Evolutionary conservation across 2,329 filamentous ascomycete species (phyloP).

Genomic region (Salinomyces thailandicus): DNA sequence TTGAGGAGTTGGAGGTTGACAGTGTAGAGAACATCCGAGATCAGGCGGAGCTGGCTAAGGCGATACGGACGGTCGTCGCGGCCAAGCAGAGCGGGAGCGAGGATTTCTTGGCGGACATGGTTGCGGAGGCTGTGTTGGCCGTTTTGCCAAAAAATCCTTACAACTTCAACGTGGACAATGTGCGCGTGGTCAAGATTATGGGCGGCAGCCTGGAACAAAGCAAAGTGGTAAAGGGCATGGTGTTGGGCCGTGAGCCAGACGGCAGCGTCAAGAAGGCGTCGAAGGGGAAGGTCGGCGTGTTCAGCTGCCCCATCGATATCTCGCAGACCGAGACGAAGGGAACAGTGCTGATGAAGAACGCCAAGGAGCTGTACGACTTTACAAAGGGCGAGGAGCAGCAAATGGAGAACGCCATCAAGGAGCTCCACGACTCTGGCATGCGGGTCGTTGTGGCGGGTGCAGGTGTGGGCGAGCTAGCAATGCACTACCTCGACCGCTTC

Average conservation of each 20-base stretch:
- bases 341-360: conserved; percentile 90
- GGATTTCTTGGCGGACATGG: conserved; percentile 73
- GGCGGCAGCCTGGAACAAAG: conserved; percentile 91
- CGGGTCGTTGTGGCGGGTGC: conserved; percentile 86
- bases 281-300: conserved; percentile 94
- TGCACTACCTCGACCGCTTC: conserved; percentile 97
- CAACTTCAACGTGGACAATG: conserved; percentile 98
- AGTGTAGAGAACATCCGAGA: conserved; percentile 76
- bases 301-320: conserved; percentile 88
- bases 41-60: conserved; percentile 80
- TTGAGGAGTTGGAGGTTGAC: conserved; percentile 79
- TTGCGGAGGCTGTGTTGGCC: conserved; percentile 72
- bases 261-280: conserved; percentile 76
- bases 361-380: conserved; percentile 97
- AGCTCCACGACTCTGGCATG: conserved; percentile 86
- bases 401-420: conserved; percentile 84
- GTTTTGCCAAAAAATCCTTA: conserved; percentile 90
- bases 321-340: conserved; percentile 98
- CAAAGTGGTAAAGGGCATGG: conserved; percentile 93
- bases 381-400: conserved; percentile 93
- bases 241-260: conserved; percentile 92
- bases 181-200: conserved; percentile 99
- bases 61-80: conserved; percentile 85
- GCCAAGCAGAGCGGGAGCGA: conserved; percentile 95
- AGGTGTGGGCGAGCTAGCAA: conserved; percentile 86